Base-by-base conservation (phyloP, 768 basidiomycete genomes). In the Gloeostereum incarnatum region DNA sequence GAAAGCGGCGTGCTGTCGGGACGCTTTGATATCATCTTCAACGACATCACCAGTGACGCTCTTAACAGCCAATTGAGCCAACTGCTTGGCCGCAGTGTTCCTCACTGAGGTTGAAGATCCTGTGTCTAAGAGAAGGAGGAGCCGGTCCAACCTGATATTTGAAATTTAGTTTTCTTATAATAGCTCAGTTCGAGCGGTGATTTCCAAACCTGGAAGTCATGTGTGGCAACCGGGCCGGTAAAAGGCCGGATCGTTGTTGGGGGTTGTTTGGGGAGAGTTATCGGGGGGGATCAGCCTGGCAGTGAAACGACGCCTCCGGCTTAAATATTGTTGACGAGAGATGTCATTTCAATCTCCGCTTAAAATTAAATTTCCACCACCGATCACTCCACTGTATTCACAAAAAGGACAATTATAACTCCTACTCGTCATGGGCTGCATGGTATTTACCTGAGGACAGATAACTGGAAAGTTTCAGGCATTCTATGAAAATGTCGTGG, bases 31-130 rank as follows among this genome's bases (percentile, higher is more conserved):
- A 56, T 87, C 79, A 44, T 89, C 84, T 51, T 87, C 82, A 47
- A 80, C 67, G 37, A 87, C 81, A 67, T 90, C 86, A 53, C 73
- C 79, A 40, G 80, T 78, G 42, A 96, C 83, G 47, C 81, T 81
- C 59, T 90, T 83, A 14, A 77, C 81, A 0, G 91, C 91, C 37
- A 99, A 69, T 45, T 93, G 88, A 0, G 92, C 92, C 31, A 99
- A 70, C 57, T 99, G 96, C 52, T 90, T 92, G 4, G 93, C 93
- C 0, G 96, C 94, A n/a, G 96, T 96, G 45, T 79, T 79, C 54
- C 93, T 77, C 47, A 99, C 83, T 35, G 85, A 83, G 29, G 73
- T 61, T 3, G 91, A 91, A 9, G 94, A 93, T 31, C 96, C 96
- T 25, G 91, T 92, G 58, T 97, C 93, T 45, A 99, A 77, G 31